Evolutionary conservation across 164 flowering plant genomes (phyloP).

Genomic region (Paratinospora sagittata): DNA sequence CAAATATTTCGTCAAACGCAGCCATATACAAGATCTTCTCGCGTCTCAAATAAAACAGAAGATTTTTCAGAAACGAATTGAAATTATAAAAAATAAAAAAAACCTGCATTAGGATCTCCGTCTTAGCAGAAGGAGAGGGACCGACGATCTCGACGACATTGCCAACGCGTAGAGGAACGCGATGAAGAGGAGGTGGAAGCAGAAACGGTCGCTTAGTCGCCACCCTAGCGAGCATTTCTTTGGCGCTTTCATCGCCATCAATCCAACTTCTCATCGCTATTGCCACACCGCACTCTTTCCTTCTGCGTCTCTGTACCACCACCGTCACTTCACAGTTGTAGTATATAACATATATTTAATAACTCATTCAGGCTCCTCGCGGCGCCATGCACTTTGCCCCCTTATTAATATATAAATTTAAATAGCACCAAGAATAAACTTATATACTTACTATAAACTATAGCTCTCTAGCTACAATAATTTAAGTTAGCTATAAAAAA

Average conservation of each 20-base stretch:
- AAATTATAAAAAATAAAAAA: neutral
- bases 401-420: too few species aligned
- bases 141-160: conserved; percentile 80
- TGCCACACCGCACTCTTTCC: neutral
- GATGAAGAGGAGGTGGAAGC: conserved; percentile 59
- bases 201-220: conserved; percentile 42
- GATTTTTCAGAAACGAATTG: neutral
- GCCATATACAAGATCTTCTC: too few species aligned
- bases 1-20: too few species aligned
- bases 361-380: too few species aligned
- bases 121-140: conserved; percentile 81
- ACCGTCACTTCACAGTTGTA: too few species aligned
- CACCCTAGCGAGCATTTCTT: conserved; percentile 49
- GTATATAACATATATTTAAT: too few species aligned
- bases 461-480: too few species aligned
- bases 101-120: conserved; percentile 69
- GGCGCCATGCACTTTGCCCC: too few species aligned
- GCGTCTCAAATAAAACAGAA: neutral
- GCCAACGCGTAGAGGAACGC: conserved; percentile 74
- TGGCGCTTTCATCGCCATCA: conserved; percentile 54
- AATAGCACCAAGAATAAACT: too few species aligned
- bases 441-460: too few species aligned
- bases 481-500: too few species aligned
- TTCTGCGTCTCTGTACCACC: neutral
- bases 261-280: conserved; percentile 43